phyloP scores from a whole-genome alignment of 176 grass and related monocot genomes.

The bread wheat (Triticum aestivum) region IWGSC_CS_RefSeq_v2.1 NC_057798.1:464276063-464276562 shows the following conservation, averaged over 20 bases:
- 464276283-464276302: no score
- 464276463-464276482: constrained; percentile 25
- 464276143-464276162: neutral
- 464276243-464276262: no score
- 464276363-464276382: no score
- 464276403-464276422: constrained; percentile 12
- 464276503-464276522: constrained; percentile 10
- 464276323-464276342: no score
- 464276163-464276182: neutral
- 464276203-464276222: neutral
- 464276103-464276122: neutral
- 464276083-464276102: constrained; percentile 11
- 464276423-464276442: constrained; percentile 12
- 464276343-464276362: no score
- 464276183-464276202: neutral
- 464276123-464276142: neutral
- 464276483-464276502: constrained; percentile 10
- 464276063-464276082: constrained; percentile 25
- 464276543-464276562: constrained; percentile 42
- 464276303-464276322: no score
- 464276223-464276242: neutral
- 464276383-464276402: no score
- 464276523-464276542: neutral
- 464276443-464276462: constrained; percentile 37
- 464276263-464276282: no score